Base-by-base conservation (phyloP, 169 alveolate genomes). In the Nephromyces sp. region DNA sequence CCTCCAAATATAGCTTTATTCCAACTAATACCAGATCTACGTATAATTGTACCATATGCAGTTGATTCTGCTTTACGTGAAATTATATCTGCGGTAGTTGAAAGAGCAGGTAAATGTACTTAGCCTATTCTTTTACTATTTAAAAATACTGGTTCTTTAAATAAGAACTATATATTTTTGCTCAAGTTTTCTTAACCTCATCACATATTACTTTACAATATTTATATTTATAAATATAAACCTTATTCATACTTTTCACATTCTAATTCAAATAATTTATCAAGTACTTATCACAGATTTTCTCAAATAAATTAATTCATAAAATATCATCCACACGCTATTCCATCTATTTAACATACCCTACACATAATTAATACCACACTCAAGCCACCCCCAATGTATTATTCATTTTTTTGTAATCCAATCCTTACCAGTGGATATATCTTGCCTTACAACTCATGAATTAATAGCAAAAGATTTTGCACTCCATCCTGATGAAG, bases 401-500 rank as follows among this genome's bases (percentile, higher is more conserved):
- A n/a, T n/a, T n/a, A n/a, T n/a, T n/a, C n/a, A n/a, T n/a, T n/a
- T n/a, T 53, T 29, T n/a, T n/a, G n/a, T n/a, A n/a, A n/a, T n/a
- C n/a, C n/a, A n/a, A 5, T 28, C 33, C 3, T 89, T 97, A 79
- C 86, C 95, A 22, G 95, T 97, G 32, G 89, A 97, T 22, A 93
- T 97, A 32, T 96, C 99, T 2, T 80, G 96, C 31, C 86, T 93
- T 43, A 93, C 99, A 6, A 96, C 99, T 22, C 87, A 93, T 76
- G 97, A 93, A 82, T 67, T 96, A 32, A 92, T 95, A 24, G 77
- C 93, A 21, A 97, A 95, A 84, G 99, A 97, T 80, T 95, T 95
- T 74, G 93, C 97, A 72, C 84, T 89, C 68, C 99, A 96, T 83
- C 84, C 87, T 32, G 95, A 95, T 80, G 97, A 91, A 81, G 77